Evolutionary conservation across 1,284 basidiomycete genomes (phyloP).

Genomic region (Phlebopus sp.): DNA sequence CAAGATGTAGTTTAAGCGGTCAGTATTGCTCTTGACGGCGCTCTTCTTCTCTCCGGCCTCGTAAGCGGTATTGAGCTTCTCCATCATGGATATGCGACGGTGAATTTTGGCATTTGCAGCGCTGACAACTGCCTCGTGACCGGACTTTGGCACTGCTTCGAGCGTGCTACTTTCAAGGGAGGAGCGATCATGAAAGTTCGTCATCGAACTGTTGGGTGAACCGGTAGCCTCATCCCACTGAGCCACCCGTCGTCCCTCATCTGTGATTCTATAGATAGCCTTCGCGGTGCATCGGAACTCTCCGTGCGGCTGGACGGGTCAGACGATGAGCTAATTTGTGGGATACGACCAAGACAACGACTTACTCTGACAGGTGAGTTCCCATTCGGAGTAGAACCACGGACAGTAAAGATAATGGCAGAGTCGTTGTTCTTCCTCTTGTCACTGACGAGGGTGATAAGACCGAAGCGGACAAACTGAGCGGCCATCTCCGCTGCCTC

Average conservation of each 20-base stretch:
- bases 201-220: slow-evolving; percentile 64
- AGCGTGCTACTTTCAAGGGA: slow-evolving; percentile 39
- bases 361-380: slow-evolving; percentile 73
- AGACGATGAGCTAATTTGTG: slow-evolving; percentile 15
- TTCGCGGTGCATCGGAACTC: slow-evolving; percentile 96
- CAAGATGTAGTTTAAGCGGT: slow-evolving; percentile 88
- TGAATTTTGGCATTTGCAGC: slow-evolving; percentile 66
- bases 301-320: slow-evolving; percentile 65
- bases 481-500: slow-evolving; percentile 97
- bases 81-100: slow-evolving; percentile 74
- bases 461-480: slow-evolving; percentile 94
- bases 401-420: slow-evolving; percentile 85
- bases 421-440: slow-evolving; percentile 87
- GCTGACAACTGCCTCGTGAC: slow-evolving; percentile 33
- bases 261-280: slow-evolving; percentile 91
- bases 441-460: slow-evolving; percentile 84
- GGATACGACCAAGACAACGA: slow-evolving; percentile 19
- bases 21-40: slow-evolving; percentile 85
- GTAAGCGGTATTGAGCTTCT: slow-evolving; percentile 64
- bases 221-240: slow-evolving; percentile 69
- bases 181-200: slow-evolving; percentile 52
- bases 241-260: slow-evolving; percentile 82
- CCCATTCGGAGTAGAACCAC: slow-evolving; percentile 71
- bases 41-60: slow-evolving; percentile 53
- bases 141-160: slow-evolving; percentile 43